These are phyloP conservation scores for Lactarius psammicola DNA, from an alignment of 768 basidiomycete genomes.

Conservation along the genomic window DNA sequence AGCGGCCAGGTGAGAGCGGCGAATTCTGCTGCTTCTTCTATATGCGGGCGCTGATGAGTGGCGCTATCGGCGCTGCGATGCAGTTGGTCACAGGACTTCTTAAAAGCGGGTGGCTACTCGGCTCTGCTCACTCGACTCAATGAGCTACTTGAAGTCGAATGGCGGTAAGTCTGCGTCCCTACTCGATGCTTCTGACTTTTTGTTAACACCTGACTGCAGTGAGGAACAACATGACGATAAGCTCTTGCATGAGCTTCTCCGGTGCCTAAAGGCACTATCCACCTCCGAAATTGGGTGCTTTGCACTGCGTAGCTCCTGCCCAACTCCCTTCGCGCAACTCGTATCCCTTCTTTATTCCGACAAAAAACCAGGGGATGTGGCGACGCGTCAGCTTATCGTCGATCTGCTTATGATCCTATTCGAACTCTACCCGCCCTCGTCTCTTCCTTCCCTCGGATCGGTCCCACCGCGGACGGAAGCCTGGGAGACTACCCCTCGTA, in stretches of 20 bases:
- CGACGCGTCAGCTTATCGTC: constrained; percentile 84
- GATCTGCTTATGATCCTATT: constrained; percentile 87
- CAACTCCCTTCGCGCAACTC: constrained; percentile 83
- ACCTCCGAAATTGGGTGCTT: constrained; percentile 88
- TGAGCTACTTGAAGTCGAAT: constrained; percentile 92
- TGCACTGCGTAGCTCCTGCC: constrained; percentile 85
- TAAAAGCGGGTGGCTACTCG: constrained; percentile 81
- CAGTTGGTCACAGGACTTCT: constrained; percentile 90
- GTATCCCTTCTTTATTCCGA: constrained; percentile 88
- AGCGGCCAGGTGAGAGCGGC: constrained; percentile 62
- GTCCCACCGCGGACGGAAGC: constrained; percentile 20
- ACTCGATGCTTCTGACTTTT: neutral
- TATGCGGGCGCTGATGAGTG: constrained; percentile 14
- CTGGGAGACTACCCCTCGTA: constrained; percentile 42
- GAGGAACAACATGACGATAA: constrained; percentile 99
- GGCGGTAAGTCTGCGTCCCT: constrained; percentile 61
- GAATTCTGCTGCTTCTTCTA: constrained; percentile 1
- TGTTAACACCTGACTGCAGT: constrained; percentile 41
- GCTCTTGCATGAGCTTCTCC: constrained; percentile 84
- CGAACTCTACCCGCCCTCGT: constrained; percentile 78
- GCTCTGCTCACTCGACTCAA: constrained; percentile 80
- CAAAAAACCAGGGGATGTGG: constrained; percentile 95
- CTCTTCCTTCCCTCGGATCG: constrained; percentile 54
- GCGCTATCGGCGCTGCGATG: neutral
- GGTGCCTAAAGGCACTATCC: constrained; percentile 91